phyloP scores from a whole-genome alignment of 805 yeast genomes.

The Candida fluviatilis region DNA sequence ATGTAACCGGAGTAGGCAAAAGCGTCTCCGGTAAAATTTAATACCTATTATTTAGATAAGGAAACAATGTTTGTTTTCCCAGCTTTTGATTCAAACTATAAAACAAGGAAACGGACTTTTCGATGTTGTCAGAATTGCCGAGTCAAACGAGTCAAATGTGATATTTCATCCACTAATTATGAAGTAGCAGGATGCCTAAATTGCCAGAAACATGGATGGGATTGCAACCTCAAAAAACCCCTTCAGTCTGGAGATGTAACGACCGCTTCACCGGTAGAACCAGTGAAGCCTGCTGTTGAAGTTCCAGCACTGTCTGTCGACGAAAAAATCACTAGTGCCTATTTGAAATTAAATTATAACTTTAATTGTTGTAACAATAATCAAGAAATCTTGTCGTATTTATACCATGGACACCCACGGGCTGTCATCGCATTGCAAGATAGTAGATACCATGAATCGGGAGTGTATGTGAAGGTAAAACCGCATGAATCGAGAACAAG shows the following conservation, averaged over 20 bases:
- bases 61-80: slow-evolving; percentile 32
- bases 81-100: slow-evolving; percentile 30
- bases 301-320: background rate
- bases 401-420: background rate
- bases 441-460: slow-evolving; percentile 3
- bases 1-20: no score
- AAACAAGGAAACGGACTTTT: slow-evolving; percentile 30
- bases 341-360: background rate
- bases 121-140: slow-evolving; percentile 31
- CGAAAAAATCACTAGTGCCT: background rate
- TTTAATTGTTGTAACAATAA: background rate
- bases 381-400: background rate
- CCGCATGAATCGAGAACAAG: background rate
- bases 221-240: slow-evolving; percentile 15
- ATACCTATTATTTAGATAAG: background rate
- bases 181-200: slow-evolving; percentile 24
- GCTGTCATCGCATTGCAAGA: background rate
- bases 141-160: slow-evolving; percentile 23
- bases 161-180: slow-evolving; percentile 20
- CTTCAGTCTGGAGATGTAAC: background rate
- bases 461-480: background rate
- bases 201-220: slow-evolving; percentile 18
- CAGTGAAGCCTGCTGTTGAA: background rate
- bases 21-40: no score
- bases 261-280: background rate